These are phyloP conservation scores for Solanum etuberosum DNA, from an alignment of 257 asterid genomes.

Conservation along the genomic window DNA sequence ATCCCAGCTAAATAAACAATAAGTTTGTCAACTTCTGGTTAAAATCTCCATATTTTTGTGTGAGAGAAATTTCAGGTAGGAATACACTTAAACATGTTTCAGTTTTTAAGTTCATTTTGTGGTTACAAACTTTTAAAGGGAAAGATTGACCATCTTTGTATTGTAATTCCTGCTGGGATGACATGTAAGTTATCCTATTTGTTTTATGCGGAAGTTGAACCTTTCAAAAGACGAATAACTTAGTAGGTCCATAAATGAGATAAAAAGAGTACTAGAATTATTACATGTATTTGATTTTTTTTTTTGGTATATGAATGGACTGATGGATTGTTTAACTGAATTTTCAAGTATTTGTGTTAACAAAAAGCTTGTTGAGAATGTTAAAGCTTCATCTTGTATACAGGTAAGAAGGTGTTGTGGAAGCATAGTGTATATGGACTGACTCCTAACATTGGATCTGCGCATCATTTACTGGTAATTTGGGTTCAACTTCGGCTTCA, in stretches of 20 bases:
- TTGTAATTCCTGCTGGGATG: neutral
- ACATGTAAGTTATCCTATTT: neutral
- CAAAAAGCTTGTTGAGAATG: neutral
- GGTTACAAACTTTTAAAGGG: neutral
- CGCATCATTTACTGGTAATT: conserved; percentile 69
- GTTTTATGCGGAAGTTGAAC: neutral
- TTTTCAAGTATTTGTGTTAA: neutral
- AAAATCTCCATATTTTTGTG: neutral
- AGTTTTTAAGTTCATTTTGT: neutral
- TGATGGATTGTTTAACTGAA: neutral
- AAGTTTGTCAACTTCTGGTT: neutral
- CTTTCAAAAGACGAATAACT: neutral
- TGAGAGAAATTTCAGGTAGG: neutral
- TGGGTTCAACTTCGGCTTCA: neutral
- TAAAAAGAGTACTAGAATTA: neutral
- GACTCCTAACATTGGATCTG: conserved; percentile 75
- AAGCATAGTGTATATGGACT: conserved; percentile 63
- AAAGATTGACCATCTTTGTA: neutral
- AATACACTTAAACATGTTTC: neutral
- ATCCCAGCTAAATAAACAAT: neutral
- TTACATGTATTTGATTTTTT: neutral
- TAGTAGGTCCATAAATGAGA: neutral
- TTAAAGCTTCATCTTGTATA: neutral
- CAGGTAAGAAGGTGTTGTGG: conserved; percentile 75
- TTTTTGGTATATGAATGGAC: neutral